Base-by-base conservation (phyloP, 116 monocot species). In the Dioscorea cayenensis region DNA sequence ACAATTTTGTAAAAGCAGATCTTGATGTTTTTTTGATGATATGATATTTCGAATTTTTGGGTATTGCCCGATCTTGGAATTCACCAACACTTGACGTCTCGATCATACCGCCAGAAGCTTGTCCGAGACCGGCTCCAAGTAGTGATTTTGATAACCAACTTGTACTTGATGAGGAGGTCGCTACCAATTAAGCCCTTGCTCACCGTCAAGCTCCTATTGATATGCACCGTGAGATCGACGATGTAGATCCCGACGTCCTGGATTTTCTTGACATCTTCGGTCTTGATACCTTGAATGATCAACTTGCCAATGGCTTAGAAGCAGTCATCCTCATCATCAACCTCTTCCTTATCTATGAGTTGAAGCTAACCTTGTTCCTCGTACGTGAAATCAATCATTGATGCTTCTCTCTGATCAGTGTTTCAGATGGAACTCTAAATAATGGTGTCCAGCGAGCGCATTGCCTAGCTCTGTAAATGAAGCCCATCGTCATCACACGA, bases 221-320 rank as follows among this genome's bases (percentile, higher is more conserved):
- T 99, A 9, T 99, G 99, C 99, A 99, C 94, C 99, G 94, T 99
- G 13, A 99, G 82, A 81, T 99, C 94, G 82, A 94, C 94, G n/a
- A 91, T 99, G 77, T 91, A 99, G 80, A 99, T 99, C 73, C 99
- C 99, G 4, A 94, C 91, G 77, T 99, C 94, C 80, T 99, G 94
- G n/a, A 99, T 91, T 82, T 99, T 99, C 86, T 99, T 99, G 22
- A 99, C 75, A 58, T 94, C 99, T 75, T 94, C 94, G 12, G 94
- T 91, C 48, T 99, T 99, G 72, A 99, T 99, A 50, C 99, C 99
- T 72, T 89, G 99, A 16, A 91, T 72, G 65, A 94, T 99, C 78
- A 99, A 73, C 71, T 86, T 95, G 68, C 91, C 95, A 64, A 95
- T 95, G 71, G 91, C 78, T 78, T 95, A 91, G 83, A 95, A 95